Evolutionary conservation across 805 yeast genomes (phyloP).

Genomic region (Zygotorulaspora chibaensis): DNA sequence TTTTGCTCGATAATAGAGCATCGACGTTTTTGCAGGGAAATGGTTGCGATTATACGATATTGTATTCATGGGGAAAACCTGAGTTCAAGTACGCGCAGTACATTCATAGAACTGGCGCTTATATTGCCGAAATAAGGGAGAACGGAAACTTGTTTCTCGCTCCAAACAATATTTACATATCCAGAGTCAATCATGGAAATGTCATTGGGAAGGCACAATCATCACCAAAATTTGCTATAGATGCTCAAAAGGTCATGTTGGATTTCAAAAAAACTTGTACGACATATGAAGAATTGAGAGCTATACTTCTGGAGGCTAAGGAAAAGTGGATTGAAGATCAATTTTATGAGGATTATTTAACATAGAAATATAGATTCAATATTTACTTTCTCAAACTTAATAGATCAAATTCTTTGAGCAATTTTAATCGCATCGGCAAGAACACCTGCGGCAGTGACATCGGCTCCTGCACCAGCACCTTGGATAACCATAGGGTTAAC

Average conservation of each 20-base stretch:
- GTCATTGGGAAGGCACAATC: conserved; percentile 32
- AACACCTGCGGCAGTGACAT: conserved; percentile 81
- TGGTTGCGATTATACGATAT: conserved; percentile 53
- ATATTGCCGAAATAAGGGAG: conserved; percentile 79
- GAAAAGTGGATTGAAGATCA: conserved; percentile 40
- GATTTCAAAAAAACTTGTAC: conserved; percentile 61
- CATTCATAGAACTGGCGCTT: conserved; percentile 83
- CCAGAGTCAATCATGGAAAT: conserved; percentile 56
- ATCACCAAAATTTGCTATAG: conserved; percentile 40
- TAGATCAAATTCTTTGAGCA: conserved; percentile 64
- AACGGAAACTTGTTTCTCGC: conserved; percentile 77
- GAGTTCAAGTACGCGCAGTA: conserved; percentile 79
- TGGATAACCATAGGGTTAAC: conserved; percentile 89
- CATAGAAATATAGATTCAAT: neutral
- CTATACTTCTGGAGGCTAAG: conserved; percentile 58
- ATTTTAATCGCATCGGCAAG: conserved; percentile 89
- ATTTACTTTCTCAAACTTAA: neutral
- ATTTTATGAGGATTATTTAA: conserved; percentile 26
- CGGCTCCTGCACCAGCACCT: conserved; percentile 95
- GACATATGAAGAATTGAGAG: conserved; percentile 44
- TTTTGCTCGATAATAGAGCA: conserved; percentile 76
- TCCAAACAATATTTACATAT: conserved; percentile 79
- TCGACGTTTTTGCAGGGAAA: conserved; percentile 54
- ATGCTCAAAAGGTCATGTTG: conserved; percentile 71
- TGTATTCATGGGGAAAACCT: conserved; percentile 91